phyloP scores from a whole-genome alignment of 1,284 basidiomycete genomes.

The Trichosporon ovoides region DNA sequence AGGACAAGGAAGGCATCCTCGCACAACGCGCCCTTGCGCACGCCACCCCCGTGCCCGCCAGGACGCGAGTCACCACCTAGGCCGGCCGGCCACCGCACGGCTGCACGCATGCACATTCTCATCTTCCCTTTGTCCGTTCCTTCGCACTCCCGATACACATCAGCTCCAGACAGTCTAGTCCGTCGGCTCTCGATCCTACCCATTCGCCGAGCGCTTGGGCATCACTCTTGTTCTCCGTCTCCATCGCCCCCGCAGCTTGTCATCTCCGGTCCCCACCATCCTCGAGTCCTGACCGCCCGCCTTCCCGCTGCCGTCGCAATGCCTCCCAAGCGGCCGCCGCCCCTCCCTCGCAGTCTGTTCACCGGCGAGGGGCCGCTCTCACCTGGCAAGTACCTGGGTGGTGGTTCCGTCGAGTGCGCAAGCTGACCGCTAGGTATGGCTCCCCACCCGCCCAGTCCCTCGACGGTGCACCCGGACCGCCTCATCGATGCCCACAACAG shows the following conservation, averaged over 20 bases:
- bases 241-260: neutral
- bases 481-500: conserved; percentile 41
- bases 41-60: no score
- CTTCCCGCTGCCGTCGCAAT: conserved; percentile 17
- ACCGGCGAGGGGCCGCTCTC: conserved; percentile 33
- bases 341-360: conserved; percentile 38
- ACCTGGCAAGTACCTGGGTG: conserved; percentile 27
- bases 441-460: conserved; percentile 34
- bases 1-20: no score
- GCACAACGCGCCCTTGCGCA: no score
- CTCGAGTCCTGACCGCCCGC: neutral
- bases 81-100: no score
- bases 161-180: no score
- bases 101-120: no score
- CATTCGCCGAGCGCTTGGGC: no score
- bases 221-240: no score
- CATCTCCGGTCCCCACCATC: neutral
- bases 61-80: no score
- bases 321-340: conserved; percentile 39
- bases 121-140: no score
- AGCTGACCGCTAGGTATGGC: conserved; percentile 24
- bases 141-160: no score
- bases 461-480: conserved; percentile 35
- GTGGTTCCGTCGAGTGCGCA: neutral
- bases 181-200: no score